Percentiles rank a stretch among this genome's conserved stretches.
These are phyloP conservation scores for Saccharum hybrid DNA, from an alignment of 202 grass and related monocot species.

Conservation along the genomic window DNA sequence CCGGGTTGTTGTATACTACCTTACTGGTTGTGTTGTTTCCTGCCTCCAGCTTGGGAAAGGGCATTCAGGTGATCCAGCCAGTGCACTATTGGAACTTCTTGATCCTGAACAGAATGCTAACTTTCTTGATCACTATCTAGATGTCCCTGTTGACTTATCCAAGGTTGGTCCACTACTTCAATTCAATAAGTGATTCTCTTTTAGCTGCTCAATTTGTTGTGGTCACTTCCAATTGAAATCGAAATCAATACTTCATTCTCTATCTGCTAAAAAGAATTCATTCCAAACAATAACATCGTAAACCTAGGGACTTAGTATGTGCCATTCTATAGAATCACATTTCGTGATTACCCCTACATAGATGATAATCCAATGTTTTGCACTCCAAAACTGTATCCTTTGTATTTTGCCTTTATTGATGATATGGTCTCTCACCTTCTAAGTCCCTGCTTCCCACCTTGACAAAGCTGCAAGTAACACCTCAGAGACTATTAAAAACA, in stretches of 20 bases:
- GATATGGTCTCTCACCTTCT: too few relatives aligned
- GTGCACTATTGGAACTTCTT: slow-evolving; percentile 94
- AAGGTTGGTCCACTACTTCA: slow-evolving; percentile 62
- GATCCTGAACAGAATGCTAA: slow-evolving; percentile 98
- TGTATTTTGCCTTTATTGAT: too few relatives aligned
- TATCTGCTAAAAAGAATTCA: background rate
- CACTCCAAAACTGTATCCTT: too few relatives aligned
- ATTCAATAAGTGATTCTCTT: slow-evolving; percentile 9
- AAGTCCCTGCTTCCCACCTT: too few relatives aligned
- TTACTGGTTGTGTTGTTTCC: slow-evolving; percentile 38
- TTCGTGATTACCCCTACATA: too few relatives aligned
- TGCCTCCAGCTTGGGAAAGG: slow-evolving; percentile 82
- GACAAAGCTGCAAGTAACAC: too few relatives aligned
- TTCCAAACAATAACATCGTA: background rate
- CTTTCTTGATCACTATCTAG: slow-evolving; percentile 99
- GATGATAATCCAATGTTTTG: too few relatives aligned
- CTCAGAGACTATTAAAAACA: too few relatives aligned
- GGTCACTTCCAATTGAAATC: background rate
- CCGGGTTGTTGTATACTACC: background rate
- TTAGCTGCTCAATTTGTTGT: slow-evolving; percentile 12
- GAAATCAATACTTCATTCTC: background rate
- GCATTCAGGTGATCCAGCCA: slow-evolving; percentile 93
- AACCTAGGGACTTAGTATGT: background rate
- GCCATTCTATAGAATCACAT: too few relatives aligned
- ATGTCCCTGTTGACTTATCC: slow-evolving; percentile 97